Conservation (phyloP, 495 filamentous ascomycete species). For the Beverwykella pulmonaria region DNA sequence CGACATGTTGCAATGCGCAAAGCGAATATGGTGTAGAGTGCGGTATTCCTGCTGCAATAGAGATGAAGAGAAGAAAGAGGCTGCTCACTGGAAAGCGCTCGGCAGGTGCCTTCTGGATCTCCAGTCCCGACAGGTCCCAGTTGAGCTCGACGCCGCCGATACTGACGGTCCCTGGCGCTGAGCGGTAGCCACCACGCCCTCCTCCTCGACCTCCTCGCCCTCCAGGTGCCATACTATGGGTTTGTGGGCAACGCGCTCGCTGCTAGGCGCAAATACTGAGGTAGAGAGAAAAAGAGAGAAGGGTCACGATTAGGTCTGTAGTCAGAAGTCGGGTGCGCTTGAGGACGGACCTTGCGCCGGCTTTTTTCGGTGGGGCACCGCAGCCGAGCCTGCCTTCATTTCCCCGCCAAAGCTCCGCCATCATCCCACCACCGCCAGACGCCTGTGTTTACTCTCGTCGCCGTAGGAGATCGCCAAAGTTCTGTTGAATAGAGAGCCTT, state of each 20-base stretch:
- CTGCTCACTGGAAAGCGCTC: conserved; percentile 47
- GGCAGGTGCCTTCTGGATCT: conserved; percentile 42
- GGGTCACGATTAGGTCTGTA: no score
- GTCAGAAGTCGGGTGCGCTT: no score
- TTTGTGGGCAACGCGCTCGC: neutral
- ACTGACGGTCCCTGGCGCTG: conserved; percentile 23
- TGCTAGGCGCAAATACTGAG: neutral
- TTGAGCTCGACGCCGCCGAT: conserved; percentile 44
- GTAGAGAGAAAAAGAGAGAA: no score
- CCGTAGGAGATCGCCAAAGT: no score
- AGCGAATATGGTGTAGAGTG: no score
- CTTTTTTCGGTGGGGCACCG: conserved; percentile 9
- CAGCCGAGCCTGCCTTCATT: conserved; percentile 3
- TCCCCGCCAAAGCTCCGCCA: neutral
- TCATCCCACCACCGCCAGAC: neutral
- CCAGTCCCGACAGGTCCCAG: conserved; percentile 46
- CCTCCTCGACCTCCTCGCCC: conserved; percentile 31
- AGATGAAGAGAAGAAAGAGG: neutral
- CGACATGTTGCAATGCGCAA: conserved; percentile 5
- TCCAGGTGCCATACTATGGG: neutral
- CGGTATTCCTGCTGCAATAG: neutral
- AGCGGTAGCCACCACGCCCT: conserved; percentile 26
- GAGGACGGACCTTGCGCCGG: no score
- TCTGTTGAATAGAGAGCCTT: no score
- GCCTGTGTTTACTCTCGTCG: no score